Evolutionary conservation across 1,284 basidiomycete species (phyloP), one percentile per base, ranked within the genome.

Genomic region (Coniferiporia weirii): DNA sequence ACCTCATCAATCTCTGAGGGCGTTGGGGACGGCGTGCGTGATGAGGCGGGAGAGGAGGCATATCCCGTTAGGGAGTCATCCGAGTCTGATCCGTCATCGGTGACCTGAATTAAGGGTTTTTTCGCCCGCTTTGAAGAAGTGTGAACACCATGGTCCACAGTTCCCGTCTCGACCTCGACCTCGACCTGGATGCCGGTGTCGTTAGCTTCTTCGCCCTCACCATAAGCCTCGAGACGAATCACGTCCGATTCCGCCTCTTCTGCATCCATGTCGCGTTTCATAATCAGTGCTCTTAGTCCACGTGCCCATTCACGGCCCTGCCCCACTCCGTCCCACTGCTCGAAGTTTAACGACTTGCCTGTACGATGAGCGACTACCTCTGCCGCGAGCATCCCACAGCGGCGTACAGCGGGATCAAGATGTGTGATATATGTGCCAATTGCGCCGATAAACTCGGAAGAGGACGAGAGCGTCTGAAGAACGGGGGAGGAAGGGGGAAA

Each of bases 371-470:
- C 88, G 12, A 90, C 79, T 53, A 89, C 75, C 71, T 99, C 96
- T 0, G 92, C 96, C 0, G 86, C 84, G 10, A 98, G 80, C 95
- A 98, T 97, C 1, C 96, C 96, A 64, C 93, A 88, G n/a, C 88
- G 79, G 1, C 95, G 85, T 12, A 97, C 80, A 1, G 82, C 79
- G 3, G 79, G 73, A 60, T 96, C 93, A 3, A 89, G 74, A 66
- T 97, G 93, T 0, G 78, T 79, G 46, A 97, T 84, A 67, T 95
- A 96, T 5, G 74, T 73, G 8, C 89, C 83, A 34, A 98, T 80
- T 4, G 86, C 85, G 19, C 79, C 76, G 59, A 98, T 80, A 67
- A 98, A 89, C 0, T 75, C 61, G 0, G 84, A 73, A 0, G 84
- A 87, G 46, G 79, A 68, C 1, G 83, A 77, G 1, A 87, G 69